A percentile compares a stretch with the other conserved stretches of the same genome.
phyloP scores from a whole-genome alignment of 768 basidiomycete genomes.

The Pholiota conissans region DNA sequence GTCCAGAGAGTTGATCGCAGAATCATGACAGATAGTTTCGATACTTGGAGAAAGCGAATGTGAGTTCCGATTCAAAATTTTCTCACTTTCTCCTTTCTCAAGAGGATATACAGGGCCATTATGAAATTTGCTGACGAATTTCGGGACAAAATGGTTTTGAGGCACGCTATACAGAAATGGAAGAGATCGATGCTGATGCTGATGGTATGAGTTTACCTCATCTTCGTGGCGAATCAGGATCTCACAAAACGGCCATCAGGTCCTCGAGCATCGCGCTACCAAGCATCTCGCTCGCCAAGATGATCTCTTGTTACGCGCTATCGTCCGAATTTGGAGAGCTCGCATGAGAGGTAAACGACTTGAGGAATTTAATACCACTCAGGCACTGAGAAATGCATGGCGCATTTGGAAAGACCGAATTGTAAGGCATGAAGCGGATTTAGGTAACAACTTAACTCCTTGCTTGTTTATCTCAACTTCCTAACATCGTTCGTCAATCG shows the following conservation, averaged over 20 bases:
- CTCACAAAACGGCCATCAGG: constrained; percentile 34
- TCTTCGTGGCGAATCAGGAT: background rate
- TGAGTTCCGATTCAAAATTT: constrained; percentile 34
- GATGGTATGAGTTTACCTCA: constrained; percentile 33
- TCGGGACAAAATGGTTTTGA: constrained; percentile 34
- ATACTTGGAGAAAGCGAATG: constrained; percentile 59
- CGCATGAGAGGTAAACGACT: constrained; percentile 25
- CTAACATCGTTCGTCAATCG: too few relatives aligned
- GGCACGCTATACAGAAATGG: constrained; percentile 53
- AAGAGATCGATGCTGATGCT: constrained; percentile 48
- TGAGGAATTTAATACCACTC: constrained; percentile 18
- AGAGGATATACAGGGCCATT: constrained; percentile 1
- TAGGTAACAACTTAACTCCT: constrained; percentile 14
- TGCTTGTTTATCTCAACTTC: too few relatives aligned
- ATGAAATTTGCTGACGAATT: constrained; percentile 11
- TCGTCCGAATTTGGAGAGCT: constrained; percentile 29
- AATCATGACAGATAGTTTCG: constrained; percentile 47
- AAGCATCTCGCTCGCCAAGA: constrained; percentile 33
- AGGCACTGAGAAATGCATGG: constrained; percentile 16
- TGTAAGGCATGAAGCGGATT: constrained; percentile 15
- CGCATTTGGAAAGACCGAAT: constrained; percentile 20
- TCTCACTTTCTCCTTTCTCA: background rate
- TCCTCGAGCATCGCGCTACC: constrained; percentile 52
- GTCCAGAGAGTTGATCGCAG: constrained; percentile 45
- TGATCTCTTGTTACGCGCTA: constrained; percentile 23